Base-by-base conservation (phyloP, 1,284 basidiomycete genomes). In the Cutaneotrichosporon spelunceum region DNA sequence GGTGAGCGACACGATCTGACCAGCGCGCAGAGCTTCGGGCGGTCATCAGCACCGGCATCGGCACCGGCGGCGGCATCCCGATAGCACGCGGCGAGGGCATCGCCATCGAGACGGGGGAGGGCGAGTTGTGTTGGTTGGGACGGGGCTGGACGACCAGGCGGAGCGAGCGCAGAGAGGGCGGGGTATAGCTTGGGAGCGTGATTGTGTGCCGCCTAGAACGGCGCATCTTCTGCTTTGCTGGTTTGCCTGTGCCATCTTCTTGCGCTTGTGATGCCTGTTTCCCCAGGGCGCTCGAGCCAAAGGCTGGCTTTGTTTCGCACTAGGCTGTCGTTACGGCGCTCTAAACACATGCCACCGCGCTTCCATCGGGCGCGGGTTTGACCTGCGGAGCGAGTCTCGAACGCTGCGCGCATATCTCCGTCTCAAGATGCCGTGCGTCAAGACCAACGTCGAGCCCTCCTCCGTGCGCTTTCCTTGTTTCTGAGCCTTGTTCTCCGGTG, bases 1-100 rank as follows among this genome's bases (percentile, higher is more conserved):
- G 62, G 62, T 63, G 42, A 47, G 62, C 47, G 19, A 34, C 48
- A 24, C 57, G 44, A 57, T 21, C 21, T 34, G 44, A 16, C 52
- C 19, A 42, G 39, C 19, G 39, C 39, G 39, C 39, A 42, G 39
- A 42, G 39, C 39, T 42, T 42, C 19, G 39, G 27, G n/a, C 56
- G 36, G 30, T n/a, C 23, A 24, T 23, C 45, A 24, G 33, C 19
- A 36, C n/a, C 47, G 55, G 45, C 33, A 34, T 49, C 56, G 26
- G 24, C 52, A 27, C n/a, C 33, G 49, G 49, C 19, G 27, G 13
- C 8, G 36, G 30, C 48, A 36, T n/a, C 26, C n/a, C n/a, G n/a
- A 42, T n/a, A 13, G 47, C 39, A 14, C 21, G 11, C 33, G 36
- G 39, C 36, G 53, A 24, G 23, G 3, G 34, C 16, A 34, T 52